Conservation (phyloP, 805 yeast species). For the Kluyveromyces starmeri region DNA sequence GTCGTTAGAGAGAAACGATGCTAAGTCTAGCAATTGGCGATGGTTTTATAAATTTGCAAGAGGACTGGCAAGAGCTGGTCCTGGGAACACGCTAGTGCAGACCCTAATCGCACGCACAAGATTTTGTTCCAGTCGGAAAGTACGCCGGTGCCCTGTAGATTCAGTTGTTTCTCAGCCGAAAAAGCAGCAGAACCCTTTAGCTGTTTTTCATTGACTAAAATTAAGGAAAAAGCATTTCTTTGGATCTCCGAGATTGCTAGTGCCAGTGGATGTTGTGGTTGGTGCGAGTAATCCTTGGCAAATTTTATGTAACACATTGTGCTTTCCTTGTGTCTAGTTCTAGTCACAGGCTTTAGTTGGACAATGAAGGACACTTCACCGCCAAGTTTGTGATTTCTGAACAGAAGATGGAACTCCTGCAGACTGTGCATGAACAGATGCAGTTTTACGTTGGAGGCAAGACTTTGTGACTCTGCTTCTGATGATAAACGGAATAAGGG, state of each 20-base stretch:
- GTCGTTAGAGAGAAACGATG: too few species aligned
- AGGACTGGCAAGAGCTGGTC: conserved; percentile 2
- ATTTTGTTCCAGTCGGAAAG: not conserved
- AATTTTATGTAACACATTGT: conserved; percentile 1
- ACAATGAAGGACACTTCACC: conserved; percentile 1
- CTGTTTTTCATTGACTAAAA: not conserved
- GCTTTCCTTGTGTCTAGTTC: conserved; percentile 4
- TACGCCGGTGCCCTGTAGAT: not conserved
- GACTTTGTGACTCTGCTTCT: conserved; percentile 6
- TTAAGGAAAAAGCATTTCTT: not conserved
- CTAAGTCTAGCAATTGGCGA: not conserved
- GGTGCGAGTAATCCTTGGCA: conserved; percentile 2
- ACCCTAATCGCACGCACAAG: conserved; percentile 1
- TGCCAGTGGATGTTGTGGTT: conserved; percentile 2
- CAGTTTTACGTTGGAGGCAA: not conserved
- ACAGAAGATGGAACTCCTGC: conserved; percentile 6
- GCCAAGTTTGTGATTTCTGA: conserved; percentile 1
- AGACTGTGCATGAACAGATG: conserved; percentile 6
- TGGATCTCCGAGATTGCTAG: not conserved
- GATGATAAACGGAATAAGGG: conserved; percentile 20
- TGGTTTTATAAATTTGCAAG: not conserved
- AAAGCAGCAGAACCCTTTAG: not conserved
- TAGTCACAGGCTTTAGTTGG: conserved; percentile 1
- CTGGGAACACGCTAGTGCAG: conserved; percentile 4
- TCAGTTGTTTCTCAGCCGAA: not conserved